A percentile compares a stretch with the other conserved stretches of the same genome.
These are phyloP conservation scores for Amanita exitialis DNA, from an alignment of 768 basidiomycete genomes.

Conservation along the genomic window DNA sequence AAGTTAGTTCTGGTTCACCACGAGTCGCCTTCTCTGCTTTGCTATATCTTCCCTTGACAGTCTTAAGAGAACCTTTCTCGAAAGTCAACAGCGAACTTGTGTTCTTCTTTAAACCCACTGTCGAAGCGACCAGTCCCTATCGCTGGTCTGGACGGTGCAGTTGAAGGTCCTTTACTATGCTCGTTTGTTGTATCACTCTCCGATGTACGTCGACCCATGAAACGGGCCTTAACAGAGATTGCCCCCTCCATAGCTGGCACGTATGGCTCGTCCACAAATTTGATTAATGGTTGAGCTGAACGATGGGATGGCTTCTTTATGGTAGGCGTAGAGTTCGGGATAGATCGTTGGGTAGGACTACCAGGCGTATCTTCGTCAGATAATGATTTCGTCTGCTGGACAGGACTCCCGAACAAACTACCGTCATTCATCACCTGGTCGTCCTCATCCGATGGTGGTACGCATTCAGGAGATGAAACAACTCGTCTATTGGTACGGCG, in stretches of 20 bases:
- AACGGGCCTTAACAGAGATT: constrained; percentile 40
- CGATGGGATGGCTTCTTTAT: constrained; percentile 31
- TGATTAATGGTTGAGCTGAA: constrained; percentile 42
- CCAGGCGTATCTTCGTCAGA: constrained; percentile 8
- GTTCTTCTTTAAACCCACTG: constrained; percentile 30
- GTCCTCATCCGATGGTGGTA: constrained; percentile 25
- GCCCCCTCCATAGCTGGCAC: constrained; percentile 23
- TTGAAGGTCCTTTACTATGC: constrained; percentile 1
- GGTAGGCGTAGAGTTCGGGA: background rate
- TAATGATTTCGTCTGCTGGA: background rate
- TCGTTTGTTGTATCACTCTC: constrained; percentile 7
- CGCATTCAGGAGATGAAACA: constrained; percentile 15
- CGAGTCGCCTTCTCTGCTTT: constrained; percentile 6
- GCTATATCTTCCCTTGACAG: constrained; percentile 35
- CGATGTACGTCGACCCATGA: constrained; percentile 18
- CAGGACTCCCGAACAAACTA: constrained; percentile 3
- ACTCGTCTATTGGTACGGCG: constrained; percentile 1
- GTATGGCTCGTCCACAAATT: constrained; percentile 35
- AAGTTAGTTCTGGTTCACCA: background rate
- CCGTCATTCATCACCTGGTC: constrained; percentile 16
- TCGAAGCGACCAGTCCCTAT: constrained; percentile 46
- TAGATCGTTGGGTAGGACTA: background rate
- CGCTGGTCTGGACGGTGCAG: constrained; percentile 14
- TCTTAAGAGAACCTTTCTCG: constrained; percentile 40
- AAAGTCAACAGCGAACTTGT: constrained; percentile 45